Base-by-base conservation (phyloP, 2,329 filamentous ascomycete species). In the Plenodomus tracheiphilus region DNA sequence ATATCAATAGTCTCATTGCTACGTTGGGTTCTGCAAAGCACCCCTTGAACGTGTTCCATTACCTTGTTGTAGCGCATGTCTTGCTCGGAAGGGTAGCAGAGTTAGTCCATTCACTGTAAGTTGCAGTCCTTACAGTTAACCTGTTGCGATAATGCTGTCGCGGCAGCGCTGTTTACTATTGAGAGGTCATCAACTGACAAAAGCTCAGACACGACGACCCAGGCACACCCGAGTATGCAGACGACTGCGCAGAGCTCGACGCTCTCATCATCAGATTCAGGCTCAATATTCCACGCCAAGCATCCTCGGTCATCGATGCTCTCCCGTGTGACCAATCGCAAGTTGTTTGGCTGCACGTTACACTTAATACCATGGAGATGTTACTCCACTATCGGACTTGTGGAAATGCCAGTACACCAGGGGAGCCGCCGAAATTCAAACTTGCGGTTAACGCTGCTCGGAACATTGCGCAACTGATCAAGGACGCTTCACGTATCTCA, bases 71-170 rank as follows among this genome's bases (percentile, higher is more conserved):
- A 15, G 62, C 61, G 3, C 58, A 70, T 39, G 49, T 69, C 11
- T 39, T 71, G 2, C 57, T 71, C 17, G 66, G 68, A 3, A 60
- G 64, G 3, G 47, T 63, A 10, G 19, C 56, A 1, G 68, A 70
- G 36, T 55, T 64, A 2, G 47, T 69, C 1, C 57, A 69, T 30
- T 66, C 64, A 15, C 51, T 68, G 34, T 36, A 36, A 36, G 34
- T 36, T 7, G 34, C 15, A n/a, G n/a, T n/a, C n/a, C n/a, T n/a
- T n/a, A n/a, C n/a, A n/a, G n/a, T n/a, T n/a, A n/a, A n/a, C n/a
- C n/a, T n/a, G n/a, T n/a, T n/a, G n/a, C n/a, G n/a, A n/a, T n/a
- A n/a, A n/a, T n/a, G n/a, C n/a, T n/a, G n/a, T n/a, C n/a, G n/a
- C n/a, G n/a, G n/a, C 22, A 25, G 10, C 22, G 22, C 22, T 25